These are phyloP conservation scores for Globisporangium irregulare DNA, from an alignment of 352 stramenopile species.

Conservation along the genomic window DNA sequence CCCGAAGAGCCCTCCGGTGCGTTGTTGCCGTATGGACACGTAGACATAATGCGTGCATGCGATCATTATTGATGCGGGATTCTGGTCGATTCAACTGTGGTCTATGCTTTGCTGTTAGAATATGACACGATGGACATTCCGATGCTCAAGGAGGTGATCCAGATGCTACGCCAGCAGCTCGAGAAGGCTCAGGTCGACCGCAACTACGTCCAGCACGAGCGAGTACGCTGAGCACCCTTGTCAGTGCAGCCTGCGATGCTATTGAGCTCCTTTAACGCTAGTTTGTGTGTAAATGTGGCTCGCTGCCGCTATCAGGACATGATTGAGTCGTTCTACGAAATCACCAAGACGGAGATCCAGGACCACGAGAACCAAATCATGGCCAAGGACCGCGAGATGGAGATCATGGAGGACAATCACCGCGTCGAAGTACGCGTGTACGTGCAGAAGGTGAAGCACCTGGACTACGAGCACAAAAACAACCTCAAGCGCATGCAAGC, in stretches of 20 bases:
- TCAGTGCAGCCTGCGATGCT: too few relatives aligned
- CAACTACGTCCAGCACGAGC: slow-evolving; percentile 95
- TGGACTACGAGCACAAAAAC: slow-evolving; percentile 95
- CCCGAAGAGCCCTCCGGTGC: slow-evolving; percentile 72
- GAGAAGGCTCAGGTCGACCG: slow-evolving; percentile 89
- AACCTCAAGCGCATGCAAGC: slow-evolving; percentile 86
- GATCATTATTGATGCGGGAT: too few relatives aligned
- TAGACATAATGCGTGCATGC: too few relatives aligned
- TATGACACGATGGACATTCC: slow-evolving; percentile 93
- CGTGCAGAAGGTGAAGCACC: slow-evolving; percentile 94
- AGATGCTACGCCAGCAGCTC: slow-evolving; percentile 90
- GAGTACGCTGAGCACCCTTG: slow-evolving; percentile 26
- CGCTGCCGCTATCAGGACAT: slow-evolving; percentile 68
- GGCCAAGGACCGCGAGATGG: slow-evolving; percentile 93
- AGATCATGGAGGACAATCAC: slow-evolving; percentile 96
- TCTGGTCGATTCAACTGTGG: too few relatives aligned
- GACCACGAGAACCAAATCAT: slow-evolving; percentile 91
- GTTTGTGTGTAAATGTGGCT: neutral
- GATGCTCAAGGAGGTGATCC: slow-evolving; percentile 92
- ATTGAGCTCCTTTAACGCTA: too few relatives aligned
- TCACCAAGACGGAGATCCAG: slow-evolving; percentile 90
- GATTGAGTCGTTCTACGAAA: slow-evolving; percentile 95
- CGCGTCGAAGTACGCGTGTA: slow-evolving; percentile 92
- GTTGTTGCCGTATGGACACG: neutral
- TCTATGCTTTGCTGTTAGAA: slow-evolving; percentile 35